Evolutionary conservation across 2,329 filamentous ascomycete genomes (phyloP).

Genomic region (Triangularia setosa): DNA sequence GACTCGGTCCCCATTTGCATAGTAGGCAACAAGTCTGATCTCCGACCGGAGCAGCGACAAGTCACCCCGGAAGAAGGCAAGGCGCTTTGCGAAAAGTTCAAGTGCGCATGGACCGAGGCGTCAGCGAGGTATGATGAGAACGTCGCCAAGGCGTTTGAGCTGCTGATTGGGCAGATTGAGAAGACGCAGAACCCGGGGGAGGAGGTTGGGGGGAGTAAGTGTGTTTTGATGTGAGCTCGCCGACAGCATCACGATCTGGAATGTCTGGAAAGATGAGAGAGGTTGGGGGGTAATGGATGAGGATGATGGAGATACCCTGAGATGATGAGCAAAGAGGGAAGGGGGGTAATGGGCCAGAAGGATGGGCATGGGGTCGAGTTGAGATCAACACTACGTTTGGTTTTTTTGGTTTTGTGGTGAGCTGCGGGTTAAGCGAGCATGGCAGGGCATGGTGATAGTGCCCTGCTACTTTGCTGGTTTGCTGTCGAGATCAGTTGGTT

Average conservation of each 20-base stretch:
- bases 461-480: neutral
- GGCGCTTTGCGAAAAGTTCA: slow-evolving; percentile 78
- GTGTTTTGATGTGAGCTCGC: slow-evolving; percentile 69
- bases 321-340: neutral
- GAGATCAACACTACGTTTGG: neutral
- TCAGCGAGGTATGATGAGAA: slow-evolving; percentile 93
- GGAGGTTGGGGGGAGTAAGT: slow-evolving; percentile 76
- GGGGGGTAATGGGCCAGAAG: neutral
- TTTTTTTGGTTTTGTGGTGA: neutral
- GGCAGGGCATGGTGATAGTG: neutral
- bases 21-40: slow-evolving; percentile 95
- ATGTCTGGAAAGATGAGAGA: neutral
- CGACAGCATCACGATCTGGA: neutral
- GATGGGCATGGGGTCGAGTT: neutral
- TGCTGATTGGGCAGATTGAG: slow-evolving; percentile 92
- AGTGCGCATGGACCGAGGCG: slow-evolving; percentile 92
- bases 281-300: neutral
- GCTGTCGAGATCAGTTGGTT: neutral
- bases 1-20: slow-evolving; percentile 91
- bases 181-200: slow-evolving; percentile 88
- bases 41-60: slow-evolving; percentile 88
- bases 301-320: neutral
- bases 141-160: slow-evolving; percentile 86
- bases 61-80: slow-evolving; percentile 82
- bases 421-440: neutral